Base-by-base conservation (phyloP, 139 green algal genomes). In the Coccomyxa sp. region DNA sequence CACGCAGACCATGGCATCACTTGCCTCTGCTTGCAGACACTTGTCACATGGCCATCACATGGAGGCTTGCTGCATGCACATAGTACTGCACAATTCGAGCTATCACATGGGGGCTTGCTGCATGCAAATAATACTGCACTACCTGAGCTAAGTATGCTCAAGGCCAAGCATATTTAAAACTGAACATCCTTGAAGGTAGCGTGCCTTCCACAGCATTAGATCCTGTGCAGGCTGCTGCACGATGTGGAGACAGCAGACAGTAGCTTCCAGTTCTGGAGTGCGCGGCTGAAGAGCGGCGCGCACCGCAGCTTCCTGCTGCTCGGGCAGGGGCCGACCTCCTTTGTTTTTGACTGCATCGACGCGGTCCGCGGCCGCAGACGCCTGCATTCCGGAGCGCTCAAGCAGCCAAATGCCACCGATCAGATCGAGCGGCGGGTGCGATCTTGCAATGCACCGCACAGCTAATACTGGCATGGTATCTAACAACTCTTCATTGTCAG, bases 301-400 rank as follows among this genome's bases (percentile, higher is more conserved):
- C 89, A 93, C 68, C 85, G 88, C n/a, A 82, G 85, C 75, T 87
- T 87, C 83, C 76, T 85, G 82, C 79, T 94, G 79, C 76, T 94
- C 57, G 84, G 79, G 0, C 82, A 85, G 76, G 90, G 89, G 12
- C 89, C 89, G 31, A 31, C 81, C 16, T 82, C 63, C 15, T 92
- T 92, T 81, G 80, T 92, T n/a, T 74, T 90, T 11, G 66, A 67
- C 32, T 87, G 86, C 79, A 57, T 92, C 0, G 30, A 63, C n/a
- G 90, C 89, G 66, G 90, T 88, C 88, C 67, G 31, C 10, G 74
- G 68, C 30, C 84, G 80, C 13, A 77, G 86, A 31, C 74, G 88
- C 60, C 28, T 60, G 31, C 67, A 92, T 51, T 81, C 74, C 10
- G 77, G 85, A 58, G 90, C 86, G 4, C 86, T 82, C 31, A 25